A percentile compares a stretch with the other conserved stretches of the same genome.
phyloP scores from a whole-genome alignment of 305 asterid genomes.

The Fraxinus dipetala region DNA sequence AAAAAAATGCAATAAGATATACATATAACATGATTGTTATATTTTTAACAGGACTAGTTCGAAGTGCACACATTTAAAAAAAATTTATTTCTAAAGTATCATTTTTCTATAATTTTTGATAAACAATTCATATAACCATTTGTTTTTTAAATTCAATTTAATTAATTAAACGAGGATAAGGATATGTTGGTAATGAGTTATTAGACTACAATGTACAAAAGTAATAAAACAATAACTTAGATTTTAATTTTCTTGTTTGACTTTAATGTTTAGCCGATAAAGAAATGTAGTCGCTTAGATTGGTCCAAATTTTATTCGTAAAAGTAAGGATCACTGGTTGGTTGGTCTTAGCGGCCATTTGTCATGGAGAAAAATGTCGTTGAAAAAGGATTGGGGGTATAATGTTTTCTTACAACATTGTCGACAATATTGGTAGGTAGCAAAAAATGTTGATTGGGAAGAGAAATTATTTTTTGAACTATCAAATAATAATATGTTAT shows the following conservation, averaged over 20 bases:
- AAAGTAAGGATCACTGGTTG: background rate
- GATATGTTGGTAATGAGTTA: background rate
- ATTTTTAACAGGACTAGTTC: background rate
- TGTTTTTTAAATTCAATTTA: background rate
- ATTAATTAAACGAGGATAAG: background rate
- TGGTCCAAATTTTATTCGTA: background rate
- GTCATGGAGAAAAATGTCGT: background rate
- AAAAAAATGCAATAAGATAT: too few species aligned
- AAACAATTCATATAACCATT: background rate
- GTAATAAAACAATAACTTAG: background rate
- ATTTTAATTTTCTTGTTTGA: background rate
- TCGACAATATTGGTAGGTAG: too few species aligned
- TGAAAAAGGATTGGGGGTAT: too few species aligned
- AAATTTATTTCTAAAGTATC: background rate
- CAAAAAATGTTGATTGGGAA: too few species aligned
- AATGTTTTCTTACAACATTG: too few species aligned
- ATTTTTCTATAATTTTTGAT: background rate
- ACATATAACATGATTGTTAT: too few species aligned
- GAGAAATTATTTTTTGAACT: too few species aligned
- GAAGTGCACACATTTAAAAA: background rate
- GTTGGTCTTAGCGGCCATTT: background rate
- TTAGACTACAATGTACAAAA: background rate
- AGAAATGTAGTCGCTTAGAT: background rate
- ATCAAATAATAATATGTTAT: too few species aligned
- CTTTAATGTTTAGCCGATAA: background rate